These are phyloP conservation scores for Colletotrichum sidae DNA, from an alignment of 2,329 filamentous ascomycete genomes.

Conservation along the genomic window DNA sequence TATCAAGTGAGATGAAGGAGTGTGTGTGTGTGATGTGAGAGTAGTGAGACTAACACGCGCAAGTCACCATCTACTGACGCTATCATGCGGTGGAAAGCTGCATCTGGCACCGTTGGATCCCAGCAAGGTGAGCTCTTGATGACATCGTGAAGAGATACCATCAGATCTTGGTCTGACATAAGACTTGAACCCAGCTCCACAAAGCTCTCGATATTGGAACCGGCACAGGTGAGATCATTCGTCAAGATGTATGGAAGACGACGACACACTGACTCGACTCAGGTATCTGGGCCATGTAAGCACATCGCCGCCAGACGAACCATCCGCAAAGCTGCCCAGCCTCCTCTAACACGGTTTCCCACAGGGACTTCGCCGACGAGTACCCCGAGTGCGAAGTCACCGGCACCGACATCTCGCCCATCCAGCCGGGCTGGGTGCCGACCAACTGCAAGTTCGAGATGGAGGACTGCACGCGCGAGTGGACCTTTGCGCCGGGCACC, in stretches of 20 bases:
- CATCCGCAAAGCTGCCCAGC: no score
- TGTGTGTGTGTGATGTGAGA: neutral
- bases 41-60: neutral
- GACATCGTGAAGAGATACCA: no score
- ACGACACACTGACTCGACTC: neutral
- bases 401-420: slow-evolving; percentile 69
- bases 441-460: slow-evolving; percentile 67
- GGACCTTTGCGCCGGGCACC: slow-evolving; percentile 56
- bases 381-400: slow-evolving; percentile 58
- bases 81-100: slow-evolving; percentile 41
- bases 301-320: no score
- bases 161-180: neutral
- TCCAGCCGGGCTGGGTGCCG: slow-evolving; percentile 67
- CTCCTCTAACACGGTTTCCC: neutral
- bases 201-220: slow-evolving; percentile 62
- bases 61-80: slow-evolving; percentile 43
- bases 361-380: slow-evolving; percentile 60
- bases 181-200: neutral
- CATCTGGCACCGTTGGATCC: slow-evolving; percentile 41
- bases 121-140: slow-evolving; percentile 42
- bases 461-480: slow-evolving; percentile 68
- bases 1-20: slow-evolving; percentile 41
- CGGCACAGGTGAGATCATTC: slow-evolving; percentile 48
- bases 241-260: neutral
- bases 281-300: slow-evolving; percentile 36